Base-by-base conservation (phyloP, 2,329 filamentous ascomycete genomes). In the Pyrenochaeta sp. region DNA sequence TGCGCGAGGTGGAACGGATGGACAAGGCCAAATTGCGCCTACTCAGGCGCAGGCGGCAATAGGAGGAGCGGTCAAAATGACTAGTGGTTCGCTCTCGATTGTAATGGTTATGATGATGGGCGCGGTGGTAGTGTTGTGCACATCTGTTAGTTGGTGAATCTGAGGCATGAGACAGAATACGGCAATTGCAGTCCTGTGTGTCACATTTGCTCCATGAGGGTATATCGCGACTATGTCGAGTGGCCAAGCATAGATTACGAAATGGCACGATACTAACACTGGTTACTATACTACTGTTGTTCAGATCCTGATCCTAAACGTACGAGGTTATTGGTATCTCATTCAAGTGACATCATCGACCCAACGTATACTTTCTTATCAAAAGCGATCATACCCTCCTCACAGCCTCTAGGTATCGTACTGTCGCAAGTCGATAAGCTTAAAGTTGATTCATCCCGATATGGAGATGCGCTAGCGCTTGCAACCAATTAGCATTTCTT, bases 31-130 rank as follows among this genome's bases (percentile, higher is more conserved):
- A n/a, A 62, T 62, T 39, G 53, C 57, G 15, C 52, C 59, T 24
- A 51, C 28, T 15, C 44, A 47, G 9, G 53, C 43, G 27, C 39
- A 52, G 24, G 48, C 40, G 40, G 51, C 52, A 12, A 27, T 63
- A 10, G 60, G 60, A 27, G 60, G 39, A 25, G 60, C 60, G 10
- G 54, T 58, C 28, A 60, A 24, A 37, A 63, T 63, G 48, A 56
- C 60, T 6, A 45, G 48, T 15, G 54, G 47, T 13, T 54, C 54
- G 2, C 44, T 61, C n/a, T 63, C 60, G 12, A 28, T 63, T 22
- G 51, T 55, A 24, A 63, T 63, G 58, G 36, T 63, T 25, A 54
- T 48, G 12, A 63, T 63, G 60, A 25, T 63, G 42, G 60, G 60
- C 8, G 57, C 32, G 2, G 30, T 58, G 5, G 54, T 63, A 32